phyloP scores from a whole-genome alignment of 805 yeast species.

The Tetrapisispora arboricola region DNA sequence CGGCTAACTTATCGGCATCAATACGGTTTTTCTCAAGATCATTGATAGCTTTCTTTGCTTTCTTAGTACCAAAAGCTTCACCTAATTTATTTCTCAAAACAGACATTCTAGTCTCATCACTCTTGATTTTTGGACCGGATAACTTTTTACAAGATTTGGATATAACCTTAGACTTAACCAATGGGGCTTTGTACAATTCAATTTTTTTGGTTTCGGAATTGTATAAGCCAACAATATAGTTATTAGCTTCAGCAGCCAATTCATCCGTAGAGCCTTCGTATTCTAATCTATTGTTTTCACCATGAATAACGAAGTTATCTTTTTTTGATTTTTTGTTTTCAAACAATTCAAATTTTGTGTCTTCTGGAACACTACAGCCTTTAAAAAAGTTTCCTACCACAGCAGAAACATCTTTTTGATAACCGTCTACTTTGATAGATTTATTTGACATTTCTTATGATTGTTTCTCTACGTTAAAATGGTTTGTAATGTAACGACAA shows the following conservation, averaged over 20 bases:
- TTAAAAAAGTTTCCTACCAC: constrained; percentile 70
- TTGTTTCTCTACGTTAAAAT: too few relatives aligned
- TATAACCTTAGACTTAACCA: constrained; percentile 51
- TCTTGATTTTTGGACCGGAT: constrained; percentile 52
- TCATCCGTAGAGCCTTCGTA: constrained; percentile 50
- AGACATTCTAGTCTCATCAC: constrained; percentile 38
- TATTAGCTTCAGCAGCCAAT: constrained; percentile 29
- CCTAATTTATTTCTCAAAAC: constrained; percentile 78
- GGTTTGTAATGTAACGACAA: too few relatives aligned
- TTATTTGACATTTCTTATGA: not conserved
- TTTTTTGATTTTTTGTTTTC: constrained; percentile 29
- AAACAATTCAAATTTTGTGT: constrained; percentile 54
- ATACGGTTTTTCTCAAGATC: constrained; percentile 75
- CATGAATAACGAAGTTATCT: constrained; percentile 52
- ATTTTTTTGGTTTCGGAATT: constrained; percentile 57
- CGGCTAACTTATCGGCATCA: constrained; percentile 72
- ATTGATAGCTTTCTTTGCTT: constrained; percentile 81
- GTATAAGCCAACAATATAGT: constrained; percentile 67
- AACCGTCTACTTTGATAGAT: constrained; percentile 24
- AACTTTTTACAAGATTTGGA: constrained; percentile 49
- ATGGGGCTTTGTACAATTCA: constrained; percentile 54
- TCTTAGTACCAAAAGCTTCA: constrained; percentile 94
- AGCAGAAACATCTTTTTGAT: constrained; percentile 37
- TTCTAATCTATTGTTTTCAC: constrained; percentile 63
- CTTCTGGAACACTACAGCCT: constrained; percentile 54